Conservation (phyloP, 2,329 filamentous ascomycete genomes). For the Pseudomassariella vexata region DNA sequence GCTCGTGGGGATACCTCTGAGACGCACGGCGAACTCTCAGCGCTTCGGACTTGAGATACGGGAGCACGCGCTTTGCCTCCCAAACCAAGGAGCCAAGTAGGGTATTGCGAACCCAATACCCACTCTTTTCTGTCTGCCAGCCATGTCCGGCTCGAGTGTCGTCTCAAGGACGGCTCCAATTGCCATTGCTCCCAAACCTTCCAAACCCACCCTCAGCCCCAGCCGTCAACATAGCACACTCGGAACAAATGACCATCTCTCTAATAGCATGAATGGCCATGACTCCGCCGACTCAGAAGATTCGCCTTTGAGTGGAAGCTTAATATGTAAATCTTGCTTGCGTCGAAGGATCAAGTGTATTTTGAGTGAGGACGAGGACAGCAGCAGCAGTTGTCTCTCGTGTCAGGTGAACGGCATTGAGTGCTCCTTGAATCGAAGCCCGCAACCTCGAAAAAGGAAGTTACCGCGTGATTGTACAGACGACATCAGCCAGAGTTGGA, state of each 20-base stretch:
- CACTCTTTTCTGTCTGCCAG: too few species aligned
- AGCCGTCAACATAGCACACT: constrained; percentile 40
- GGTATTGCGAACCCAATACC: too few species aligned
- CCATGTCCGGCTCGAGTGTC: constrained; percentile 48
- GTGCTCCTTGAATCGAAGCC: constrained; percentile 73
- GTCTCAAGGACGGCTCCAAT: constrained; percentile 59
- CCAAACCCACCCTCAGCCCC: constrained; percentile 35
- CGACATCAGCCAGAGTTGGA: too few species aligned
- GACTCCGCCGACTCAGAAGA: constrained; percentile 47
- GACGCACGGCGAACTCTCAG: too few species aligned
- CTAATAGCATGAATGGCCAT: constrained; percentile 45
- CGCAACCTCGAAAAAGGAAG: constrained; percentile 75
- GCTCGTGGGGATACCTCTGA: too few species aligned
- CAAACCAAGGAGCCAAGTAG: too few species aligned
- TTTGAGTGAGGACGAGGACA: constrained; percentile 66
- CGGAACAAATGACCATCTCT: constrained; percentile 39
- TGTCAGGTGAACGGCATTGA: constrained; percentile 74
- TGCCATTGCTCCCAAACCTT: constrained; percentile 58
- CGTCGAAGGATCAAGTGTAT: constrained; percentile 71
- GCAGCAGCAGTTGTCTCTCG: constrained; percentile 57
- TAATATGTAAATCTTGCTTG: constrained; percentile 67
- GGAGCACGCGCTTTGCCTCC: too few species aligned
- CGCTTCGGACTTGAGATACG: too few species aligned
- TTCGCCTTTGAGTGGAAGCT: constrained; percentile 33
- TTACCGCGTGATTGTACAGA: constrained; percentile 58